These are phyloP conservation scores for Podaxis sp. DNA, from an alignment of 768 basidiomycete species.

Conservation along the genomic window DNA sequence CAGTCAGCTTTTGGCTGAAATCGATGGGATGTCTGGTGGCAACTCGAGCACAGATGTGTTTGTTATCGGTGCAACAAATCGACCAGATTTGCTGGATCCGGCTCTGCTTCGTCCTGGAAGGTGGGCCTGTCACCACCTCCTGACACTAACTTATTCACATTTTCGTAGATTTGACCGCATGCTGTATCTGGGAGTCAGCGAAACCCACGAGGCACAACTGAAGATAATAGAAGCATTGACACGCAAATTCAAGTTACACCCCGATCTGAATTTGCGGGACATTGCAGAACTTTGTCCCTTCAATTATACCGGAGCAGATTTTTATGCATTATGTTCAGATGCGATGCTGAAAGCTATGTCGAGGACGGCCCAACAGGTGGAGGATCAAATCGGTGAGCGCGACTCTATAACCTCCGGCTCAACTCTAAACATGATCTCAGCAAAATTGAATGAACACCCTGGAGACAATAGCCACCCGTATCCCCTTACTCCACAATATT, in stretches of 20 bases:
- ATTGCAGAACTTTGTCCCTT: constrained; percentile 81
- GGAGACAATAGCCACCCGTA: constrained; percentile 46
- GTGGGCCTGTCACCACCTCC: constrained; percentile 37
- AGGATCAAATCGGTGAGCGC: constrained; percentile 63
- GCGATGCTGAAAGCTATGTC: constrained; percentile 96
- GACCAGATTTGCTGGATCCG: constrained; percentile 89
- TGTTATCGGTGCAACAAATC: constrained; percentile 94
- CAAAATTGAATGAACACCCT: constrained; percentile 46
- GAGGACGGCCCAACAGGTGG: constrained; percentile 77
- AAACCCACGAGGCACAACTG: constrained; percentile 80
- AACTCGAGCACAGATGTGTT: constrained; percentile 72
- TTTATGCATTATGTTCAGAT: constrained; percentile 96
- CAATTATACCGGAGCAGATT: constrained; percentile 96
- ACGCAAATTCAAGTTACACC: constrained; percentile 83
- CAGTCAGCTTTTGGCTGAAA: constrained; percentile 88
- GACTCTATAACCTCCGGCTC: not conserved
- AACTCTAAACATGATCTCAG: constrained; percentile 25
- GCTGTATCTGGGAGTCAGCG: constrained; percentile 93
- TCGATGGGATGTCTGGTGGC: constrained; percentile 83
- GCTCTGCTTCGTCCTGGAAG: constrained; percentile 87
- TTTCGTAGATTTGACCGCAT: constrained; percentile 85
- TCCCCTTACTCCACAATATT: constrained; percentile 85
- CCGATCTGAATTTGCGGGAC: constrained; percentile 55
- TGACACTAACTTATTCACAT: constrained; percentile 1
- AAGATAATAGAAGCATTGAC: constrained; percentile 90